A percentile compares a stretch with the other conserved stretches of the same genome.
Conservation (phyloP, 306 rosid species). For the Cucurbita argyrosperma region DNA sequence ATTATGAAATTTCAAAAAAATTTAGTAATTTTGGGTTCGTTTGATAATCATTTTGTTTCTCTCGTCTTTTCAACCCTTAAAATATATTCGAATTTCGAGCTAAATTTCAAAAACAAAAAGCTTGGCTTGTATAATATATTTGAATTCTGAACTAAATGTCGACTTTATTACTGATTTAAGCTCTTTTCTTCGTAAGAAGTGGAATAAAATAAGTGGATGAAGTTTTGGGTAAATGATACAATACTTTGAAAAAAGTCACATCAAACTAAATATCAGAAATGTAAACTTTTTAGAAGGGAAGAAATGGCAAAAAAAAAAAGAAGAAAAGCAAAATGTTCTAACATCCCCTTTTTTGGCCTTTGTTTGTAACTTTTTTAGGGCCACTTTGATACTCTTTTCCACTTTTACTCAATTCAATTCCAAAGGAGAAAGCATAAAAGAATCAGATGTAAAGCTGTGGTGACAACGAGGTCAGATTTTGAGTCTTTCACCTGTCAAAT, state of each 20-base stretch:
- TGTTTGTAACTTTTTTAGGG: not conserved
- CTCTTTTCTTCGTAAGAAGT: too few species aligned
- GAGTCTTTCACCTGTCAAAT: not conserved
- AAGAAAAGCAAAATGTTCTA: not conserved
- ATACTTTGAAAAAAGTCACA: not conserved
- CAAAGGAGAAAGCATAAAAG: conserved; percentile 4
- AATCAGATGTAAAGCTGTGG: not conserved
- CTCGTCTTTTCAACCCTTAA: too few species aligned
- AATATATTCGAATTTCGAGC: too few species aligned
- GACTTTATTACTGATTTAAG: too few species aligned
- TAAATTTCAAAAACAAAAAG: too few species aligned
- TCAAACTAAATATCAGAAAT: not conserved
- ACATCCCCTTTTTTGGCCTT: not conserved
- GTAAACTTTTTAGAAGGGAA: not conserved
- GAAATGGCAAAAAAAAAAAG: not conserved
- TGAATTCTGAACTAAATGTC: too few species aligned
- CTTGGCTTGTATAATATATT: too few species aligned
- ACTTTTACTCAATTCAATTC: not conserved
- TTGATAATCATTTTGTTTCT: too few species aligned
- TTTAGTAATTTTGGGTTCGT: too few species aligned
- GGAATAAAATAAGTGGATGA: too few species aligned
- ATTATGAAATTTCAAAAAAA: too few species aligned
- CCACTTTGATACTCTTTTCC: not conserved
- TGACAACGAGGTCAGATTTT: not conserved
- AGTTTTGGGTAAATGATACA: too few species aligned